A percentile compares a stretch with the other conserved stretches of the same genome.
Conservation (phyloP, 2,329 filamentous ascomycete genomes). For the Colletotrichum cordylinicola region DNA sequence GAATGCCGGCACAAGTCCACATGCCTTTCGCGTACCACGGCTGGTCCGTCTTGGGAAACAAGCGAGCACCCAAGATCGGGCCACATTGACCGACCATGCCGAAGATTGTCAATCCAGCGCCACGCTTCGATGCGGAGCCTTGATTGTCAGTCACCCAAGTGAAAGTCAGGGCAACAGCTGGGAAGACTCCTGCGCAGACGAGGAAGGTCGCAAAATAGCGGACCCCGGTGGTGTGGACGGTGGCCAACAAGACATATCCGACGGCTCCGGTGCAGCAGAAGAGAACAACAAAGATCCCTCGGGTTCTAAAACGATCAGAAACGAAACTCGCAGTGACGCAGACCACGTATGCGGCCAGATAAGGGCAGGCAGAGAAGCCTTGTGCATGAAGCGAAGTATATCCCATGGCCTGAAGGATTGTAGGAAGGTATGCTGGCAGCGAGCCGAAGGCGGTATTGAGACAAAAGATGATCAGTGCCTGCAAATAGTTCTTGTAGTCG, state of each 20-base stretch:
- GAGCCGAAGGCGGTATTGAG: conserved; percentile 38
- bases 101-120: conserved; percentile 66
- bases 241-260: conserved; percentile 71
- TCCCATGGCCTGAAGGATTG: conserved; percentile 70
- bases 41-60: conserved; percentile 56
- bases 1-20: conserved; percentile 43
- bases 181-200: conserved; percentile 58
- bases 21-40: conserved; percentile 46
- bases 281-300: conserved; percentile 62
- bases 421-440: conserved; percentile 69
- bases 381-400: conserved; percentile 72
- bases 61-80: conserved; percentile 66
- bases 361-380: conserved; percentile 75
- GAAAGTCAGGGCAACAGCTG: conserved; percentile 70
- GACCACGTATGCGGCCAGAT: conserved; percentile 69
- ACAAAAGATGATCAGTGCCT: conserved; percentile 45
- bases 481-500: conserved; percentile 56
- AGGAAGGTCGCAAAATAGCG: conserved; percentile 55
- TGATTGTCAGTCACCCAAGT: conserved; percentile 77
- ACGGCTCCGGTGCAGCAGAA: conserved; percentile 63
- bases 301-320: conserved; percentile 70
- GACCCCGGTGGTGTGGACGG: conserved; percentile 47
- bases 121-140: conserved; percentile 69
- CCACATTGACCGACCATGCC: conserved; percentile 67
- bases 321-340: conserved; percentile 67